Evolutionary conservation across 2,329 filamentous ascomycete genomes (phyloP).

Genomic region (Pseudogymnoascus verrucosus): DNA sequence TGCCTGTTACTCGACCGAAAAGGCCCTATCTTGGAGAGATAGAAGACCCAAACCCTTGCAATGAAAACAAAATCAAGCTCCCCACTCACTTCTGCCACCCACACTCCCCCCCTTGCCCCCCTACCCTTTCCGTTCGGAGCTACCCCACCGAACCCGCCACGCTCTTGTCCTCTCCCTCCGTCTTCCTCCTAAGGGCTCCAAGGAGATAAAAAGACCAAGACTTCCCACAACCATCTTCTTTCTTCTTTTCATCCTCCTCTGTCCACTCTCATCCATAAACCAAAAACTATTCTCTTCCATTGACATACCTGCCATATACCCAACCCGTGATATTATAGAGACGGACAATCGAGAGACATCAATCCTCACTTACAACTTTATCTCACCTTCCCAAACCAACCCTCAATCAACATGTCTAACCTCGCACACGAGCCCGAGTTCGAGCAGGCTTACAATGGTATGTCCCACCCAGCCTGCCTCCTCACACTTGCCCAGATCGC

Average conservation of each 20-base stretch:
- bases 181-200: constrained; percentile 1
- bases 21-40: constrained; percentile 1
- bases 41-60: not conserved
- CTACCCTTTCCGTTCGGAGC: constrained; percentile 1
- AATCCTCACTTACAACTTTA: not conserved
- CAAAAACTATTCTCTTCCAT: constrained; percentile 1
- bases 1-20: constrained; percentile 4
- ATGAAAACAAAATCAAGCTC: constrained; percentile 6
- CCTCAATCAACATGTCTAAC: constrained; percentile 61
- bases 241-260: not conserved
- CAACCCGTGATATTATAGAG: constrained; percentile 4
- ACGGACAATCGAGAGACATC: constrained; percentile 3
- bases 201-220: constrained; percentile 3
- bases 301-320: not conserved
- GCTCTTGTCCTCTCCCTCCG: not conserved
- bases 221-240: not conserved
- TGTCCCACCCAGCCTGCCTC: constrained; percentile 24
- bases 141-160: constrained; percentile 1
- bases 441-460: constrained; percentile 96
- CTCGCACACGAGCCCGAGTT: constrained; percentile 89
- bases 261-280: constrained; percentile 1
- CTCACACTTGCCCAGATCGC: constrained; percentile 1
- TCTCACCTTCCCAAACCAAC: not conserved
- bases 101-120: not conserved
- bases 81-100: constrained; percentile 5